A percentile compares a stretch with the other conserved stretches of the same genome.
phyloP scores from a whole-genome alignment of 2,329 filamentous ascomycete species.

The Dactylella cylindrospora region DNA sequence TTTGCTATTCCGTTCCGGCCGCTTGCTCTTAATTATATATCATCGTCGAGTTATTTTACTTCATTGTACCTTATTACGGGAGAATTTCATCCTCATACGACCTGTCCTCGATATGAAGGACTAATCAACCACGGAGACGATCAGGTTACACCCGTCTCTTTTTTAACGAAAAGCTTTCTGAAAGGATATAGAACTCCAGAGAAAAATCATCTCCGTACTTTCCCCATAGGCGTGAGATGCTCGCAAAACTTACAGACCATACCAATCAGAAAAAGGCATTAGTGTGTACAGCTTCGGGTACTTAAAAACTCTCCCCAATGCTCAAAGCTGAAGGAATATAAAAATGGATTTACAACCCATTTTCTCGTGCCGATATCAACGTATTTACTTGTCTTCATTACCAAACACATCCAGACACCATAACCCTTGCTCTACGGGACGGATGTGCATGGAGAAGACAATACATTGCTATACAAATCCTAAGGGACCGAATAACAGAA shows the following conservation, averaged over 20 bases:
- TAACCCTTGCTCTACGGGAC: conserved; percentile 57
- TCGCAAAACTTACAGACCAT: too few species aligned
- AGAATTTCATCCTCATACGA: conserved; percentile 18
- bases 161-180: too few species aligned
- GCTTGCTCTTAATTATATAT: conserved; percentile 37
- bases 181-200: conserved; percentile 8
- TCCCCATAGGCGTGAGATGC: too few species aligned
- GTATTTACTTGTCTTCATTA: conserved; percentile 59
- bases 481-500: too few species aligned
- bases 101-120: too few species aligned
- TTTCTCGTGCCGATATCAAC: conserved; percentile 58
- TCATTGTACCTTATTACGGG: conserved; percentile 38
- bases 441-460: conserved; percentile 66
- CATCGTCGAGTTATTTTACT: conserved; percentile 22
- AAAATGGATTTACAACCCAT: conserved; percentile 46
- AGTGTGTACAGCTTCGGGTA: conserved; percentile 59
- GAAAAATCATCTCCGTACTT: conserved; percentile 6
- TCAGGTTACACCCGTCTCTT: too few species aligned
- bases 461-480: conserved; percentile 54
- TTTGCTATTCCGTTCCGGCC: conserved; percentile 18
- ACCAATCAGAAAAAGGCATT: conserved; percentile 52
- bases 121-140: too few species aligned
- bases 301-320: conserved; percentile 53
- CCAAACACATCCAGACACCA: conserved; percentile 61
- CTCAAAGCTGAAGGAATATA: conserved; percentile 49